Evolutionary conservation across 306 rosid species (phyloP), one percentile per base, ranked within the genome.

Genomic region (Fragaria nilgerrensis): DNA sequence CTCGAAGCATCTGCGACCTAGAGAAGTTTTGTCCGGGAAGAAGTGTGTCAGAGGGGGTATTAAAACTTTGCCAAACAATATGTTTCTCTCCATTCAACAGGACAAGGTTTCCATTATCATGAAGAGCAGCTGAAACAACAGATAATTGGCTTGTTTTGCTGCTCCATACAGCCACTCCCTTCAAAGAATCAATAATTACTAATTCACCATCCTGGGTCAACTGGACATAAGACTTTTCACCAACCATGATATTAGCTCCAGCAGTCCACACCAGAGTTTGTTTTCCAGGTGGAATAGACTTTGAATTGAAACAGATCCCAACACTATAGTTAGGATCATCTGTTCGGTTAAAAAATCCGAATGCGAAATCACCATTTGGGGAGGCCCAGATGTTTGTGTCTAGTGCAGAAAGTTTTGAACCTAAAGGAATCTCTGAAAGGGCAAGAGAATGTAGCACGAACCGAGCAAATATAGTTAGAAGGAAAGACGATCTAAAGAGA

Each of bases 11-110:
- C 49, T 82, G 72, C 25, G 34, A 25, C 55, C 67, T 81, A 70
- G 89, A 73, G 63, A 93, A 87, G 70, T 77, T 83, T 86, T 93
- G 97, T 74, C 92, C 91, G 5, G 97, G 96, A 77, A 93, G 89
- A 66, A 93, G 96, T 19, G 90, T 87, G 83, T 93, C 94, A 45
- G 89, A 84, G 23, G 97, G 97, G 74, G 67, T 71, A 77, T 78
- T 81, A 68, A 93, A 93, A 85, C 96, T 93, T 76, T 93, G 91
- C 97, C 96, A 93, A 43, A 85, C 77, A 47, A 85, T 58, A 68
- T 79, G 79, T 70, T 84, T 76, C 72, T 78, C 68, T 67, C 36
- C 55, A 78, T 81, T 93, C 48, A 89, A 43, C 20, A 93, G 83
- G 77, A 88, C 87, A 86, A 93, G 93, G 81, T 93, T 93, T 62